Evolutionary conservation across 768 basidiomycete species (phyloP), one percentile per base, ranked within the genome.

Genomic region (Leccinum obscurum): DNA sequence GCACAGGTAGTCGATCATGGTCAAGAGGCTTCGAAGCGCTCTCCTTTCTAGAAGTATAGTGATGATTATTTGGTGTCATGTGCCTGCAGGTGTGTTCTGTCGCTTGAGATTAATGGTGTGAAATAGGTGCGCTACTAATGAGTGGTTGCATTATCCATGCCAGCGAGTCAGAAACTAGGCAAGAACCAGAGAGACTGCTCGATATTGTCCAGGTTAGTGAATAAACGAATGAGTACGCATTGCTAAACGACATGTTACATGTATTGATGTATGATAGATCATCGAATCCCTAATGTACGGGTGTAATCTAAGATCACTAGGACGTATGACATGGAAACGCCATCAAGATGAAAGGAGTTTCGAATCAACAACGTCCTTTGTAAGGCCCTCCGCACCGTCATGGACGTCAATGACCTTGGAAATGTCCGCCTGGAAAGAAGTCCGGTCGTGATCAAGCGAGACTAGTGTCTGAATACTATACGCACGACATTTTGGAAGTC

Each of bases 341-440:
- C 28, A 32, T 58, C 52, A 72, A 10, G 60, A 67, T 17, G 55
- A 35, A 22, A 72, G 66, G 37, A 94, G 76, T 60, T 85, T 84
- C 10, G 83, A 73, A 64, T 95, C 86, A 48, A 97, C 81, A 9
- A 67, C 72, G 37, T 89, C 84, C 68, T 86, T 87, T 22, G 93
- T 95, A 30, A 97, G 78, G 49, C 84, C 81, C 64, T 95, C 94
- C 3, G 88, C 81, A 1, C 92, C 93, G 57, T 96, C 94, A 28
- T 86, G 76, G 34, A 94, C 77, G 65, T 95, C 92, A 57, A 96
- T 82, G 6, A 92, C 85, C 73, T 90, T 92, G 77, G 82, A 85
- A 37, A 91, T 82, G 62, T 89, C 88, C 44, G 85, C 88, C 91
- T 93, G 64, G 6, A 66, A 57, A 52, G 44, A 53, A 37, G 2